Percentiles rank a stretch among this genome's conserved stretches.
These are phyloP conservation scores for Xylaria polymorpha DNA, from an alignment of 2,329 filamentous ascomycete genomes.

Conservation along the genomic window DNA sequence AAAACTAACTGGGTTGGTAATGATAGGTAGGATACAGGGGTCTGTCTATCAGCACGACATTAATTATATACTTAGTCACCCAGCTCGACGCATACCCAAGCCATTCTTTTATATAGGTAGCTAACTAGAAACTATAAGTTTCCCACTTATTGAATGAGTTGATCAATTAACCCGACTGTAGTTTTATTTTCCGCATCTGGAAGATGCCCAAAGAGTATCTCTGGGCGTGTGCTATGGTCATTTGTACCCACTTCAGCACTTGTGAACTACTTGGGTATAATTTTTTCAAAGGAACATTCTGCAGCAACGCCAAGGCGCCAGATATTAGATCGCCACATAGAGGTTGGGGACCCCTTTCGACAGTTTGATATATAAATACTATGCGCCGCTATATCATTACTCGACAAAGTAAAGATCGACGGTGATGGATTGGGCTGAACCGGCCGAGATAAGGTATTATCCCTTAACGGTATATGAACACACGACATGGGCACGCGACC, in stretches of 20 bases:
- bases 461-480: slow-evolving; percentile 29
- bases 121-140: background rate
- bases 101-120: background rate
- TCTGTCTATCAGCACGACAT: background rate
- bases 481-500: slow-evolving; percentile 27
- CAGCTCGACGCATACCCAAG: background rate
- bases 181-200: background rate
- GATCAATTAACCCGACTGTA: background rate
- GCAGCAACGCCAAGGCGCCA: slow-evolving; percentile 20
- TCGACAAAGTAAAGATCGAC: slow-evolving; percentile 16
- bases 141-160: background rate
- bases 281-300: slow-evolving; percentile 4
- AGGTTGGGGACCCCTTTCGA: slow-evolving; percentile 16
- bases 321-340: slow-evolving; percentile 5
- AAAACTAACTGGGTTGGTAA: background rate
- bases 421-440: background rate
- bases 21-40: background rate
- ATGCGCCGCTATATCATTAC: slow-evolving; percentile 3
- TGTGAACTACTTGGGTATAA: slow-evolving; percentile 9
- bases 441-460: slow-evolving; percentile 11
- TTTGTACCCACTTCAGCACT: background rate
- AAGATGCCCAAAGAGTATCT: background rate
- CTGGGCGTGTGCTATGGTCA: background rate
- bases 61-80: background rate
- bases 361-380: slow-evolving; percentile 16